A percentile compares a stretch with the other conserved stretches of the same genome.
Conservation (phyloP, 1,139 yeast genomes). For the Hyphopichia wangnamkhiaoensis region DNA sequence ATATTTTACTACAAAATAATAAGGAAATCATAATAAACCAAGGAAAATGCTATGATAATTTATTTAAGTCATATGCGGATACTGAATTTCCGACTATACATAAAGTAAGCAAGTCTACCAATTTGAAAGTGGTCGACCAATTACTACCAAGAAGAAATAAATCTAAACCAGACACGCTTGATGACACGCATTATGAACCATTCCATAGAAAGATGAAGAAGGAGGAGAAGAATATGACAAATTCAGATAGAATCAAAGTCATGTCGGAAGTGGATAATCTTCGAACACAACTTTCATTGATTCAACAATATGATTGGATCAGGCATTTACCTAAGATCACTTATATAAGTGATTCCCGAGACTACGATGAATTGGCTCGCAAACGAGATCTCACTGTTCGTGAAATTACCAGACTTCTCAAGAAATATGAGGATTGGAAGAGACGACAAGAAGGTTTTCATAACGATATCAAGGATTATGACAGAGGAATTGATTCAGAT, state of each 20-base stretch:
- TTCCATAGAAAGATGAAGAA: slow-evolving; percentile 67
- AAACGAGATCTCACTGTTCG: slow-evolving; percentile 54
- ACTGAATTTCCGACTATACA: slow-evolving; percentile 8
- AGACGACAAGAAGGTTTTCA: slow-evolving; percentile 28
- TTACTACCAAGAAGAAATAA: slow-evolving; percentile 23
- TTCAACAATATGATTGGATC: slow-evolving; percentile 59
- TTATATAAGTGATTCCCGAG: slow-evolving; percentile 46
- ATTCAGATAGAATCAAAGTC: slow-evolving; percentile 54
- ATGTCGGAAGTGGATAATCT: slow-evolving; percentile 53
- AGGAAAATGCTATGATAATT: slow-evolving; percentile 5
- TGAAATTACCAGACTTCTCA: slow-evolving; percentile 50
- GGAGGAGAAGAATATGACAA: slow-evolving; percentile 64
- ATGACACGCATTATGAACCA: slow-evolving; percentile 43
- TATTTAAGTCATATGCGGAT: slow-evolving; percentile 13
- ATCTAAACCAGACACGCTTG: slow-evolving; percentile 38
- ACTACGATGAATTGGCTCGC: slow-evolving; percentile 46
- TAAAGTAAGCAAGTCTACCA: slow-evolving; percentile 9
- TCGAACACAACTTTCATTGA: slow-evolving; percentile 42
- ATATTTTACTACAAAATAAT: slow-evolving; percentile 12
- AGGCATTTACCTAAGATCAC: slow-evolving; percentile 54
- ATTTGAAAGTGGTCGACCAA: slow-evolving; percentile 9
- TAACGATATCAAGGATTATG: slow-evolving; percentile 24
- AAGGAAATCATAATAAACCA: slow-evolving; percentile 2
- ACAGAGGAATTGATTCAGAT: slow-evolving; percentile 9
- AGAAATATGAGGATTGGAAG: slow-evolving; percentile 49